Evolutionary conservation across 2,329 filamentous ascomycete species (phyloP), one percentile per base, ranked within the genome.

Genomic region (Emmonsia crescens): DNA sequence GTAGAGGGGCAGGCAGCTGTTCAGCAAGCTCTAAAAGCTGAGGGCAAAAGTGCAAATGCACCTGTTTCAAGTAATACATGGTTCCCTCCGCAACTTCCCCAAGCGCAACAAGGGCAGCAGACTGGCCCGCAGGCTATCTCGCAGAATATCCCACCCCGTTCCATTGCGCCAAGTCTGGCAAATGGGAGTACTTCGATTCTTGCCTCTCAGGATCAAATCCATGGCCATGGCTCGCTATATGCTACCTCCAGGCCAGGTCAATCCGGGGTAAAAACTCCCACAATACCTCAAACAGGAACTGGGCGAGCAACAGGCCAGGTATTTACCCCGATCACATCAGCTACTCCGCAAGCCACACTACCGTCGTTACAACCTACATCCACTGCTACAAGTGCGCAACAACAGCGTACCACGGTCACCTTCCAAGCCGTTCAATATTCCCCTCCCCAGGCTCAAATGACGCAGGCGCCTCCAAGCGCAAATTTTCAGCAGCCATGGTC

Each of bases 401-500:
- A 19, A n/a, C 44, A 48, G 24, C 40, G 16, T 21, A 21, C 10
- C 9, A 60, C 36, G 8, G 46, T 36, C 5, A 46, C 49, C 21
- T 55, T 55, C 31, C 59, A 55, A 21, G 33, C 38, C 9, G 38
- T 42, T 33, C 59, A 52, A 48, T 44, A 60, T 42, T 42, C 36
- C 27, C 48, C 59, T 60, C 59, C 49, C 5, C 42, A 51, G 48
- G 1, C 42, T 38, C 44, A 49, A 59, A 52, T 46, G 33, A 36
- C 59, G 6, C 59, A 56, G n/a, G n/a, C 49, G 19, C 5, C 48
- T 10, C 48, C 31, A 24, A n/a, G 24, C 16, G 4, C 70, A 46
- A 73, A 67, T 58, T 73, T 74, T 62, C 73, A 74, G 60, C 73
- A 75, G 31, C 54, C 36, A 64, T 75, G 73, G 74, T 66, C 73